phyloP scores from a whole-genome alignment of 257 asterid species.

The Osmanthus fragrans region DNA sequence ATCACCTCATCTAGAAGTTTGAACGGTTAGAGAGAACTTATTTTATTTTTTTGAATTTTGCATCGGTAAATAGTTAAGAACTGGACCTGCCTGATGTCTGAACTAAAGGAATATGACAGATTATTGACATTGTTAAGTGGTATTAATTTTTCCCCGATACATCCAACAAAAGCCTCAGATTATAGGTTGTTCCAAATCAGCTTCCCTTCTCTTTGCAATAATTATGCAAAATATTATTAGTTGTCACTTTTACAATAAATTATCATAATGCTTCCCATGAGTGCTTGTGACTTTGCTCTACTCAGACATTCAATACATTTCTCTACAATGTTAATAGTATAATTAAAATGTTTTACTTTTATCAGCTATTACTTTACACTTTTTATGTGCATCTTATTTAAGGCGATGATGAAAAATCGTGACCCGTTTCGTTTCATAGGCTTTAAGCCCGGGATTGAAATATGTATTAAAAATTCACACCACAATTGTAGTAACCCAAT shows the following conservation, averaged over 20 bases:
- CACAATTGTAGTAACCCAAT: no score
- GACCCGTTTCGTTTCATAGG: no score
- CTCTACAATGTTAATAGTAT: neutral
- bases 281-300: neutral
- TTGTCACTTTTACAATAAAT: neutral
- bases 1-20: no score
- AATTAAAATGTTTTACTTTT: neutral
- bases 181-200: slow-evolving; percentile 6
- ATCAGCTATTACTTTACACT: neutral
- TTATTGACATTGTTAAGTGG: neutral
- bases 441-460: no score
- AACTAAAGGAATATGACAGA: neutral
- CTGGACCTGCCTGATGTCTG: neutral
- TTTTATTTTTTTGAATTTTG: no score
- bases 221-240: neutral
- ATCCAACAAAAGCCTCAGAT: neutral
- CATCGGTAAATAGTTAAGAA: neutral
- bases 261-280: neutral
- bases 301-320: neutral
- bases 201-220: slow-evolving; percentile 3
- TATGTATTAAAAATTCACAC: no score
- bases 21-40: no score
- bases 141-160: neutral
- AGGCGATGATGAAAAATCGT: no score
- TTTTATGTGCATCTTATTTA: neutral